Conservation (phyloP, 2,329 filamentous ascomycete species). For the Calycina herbarum region DNA sequence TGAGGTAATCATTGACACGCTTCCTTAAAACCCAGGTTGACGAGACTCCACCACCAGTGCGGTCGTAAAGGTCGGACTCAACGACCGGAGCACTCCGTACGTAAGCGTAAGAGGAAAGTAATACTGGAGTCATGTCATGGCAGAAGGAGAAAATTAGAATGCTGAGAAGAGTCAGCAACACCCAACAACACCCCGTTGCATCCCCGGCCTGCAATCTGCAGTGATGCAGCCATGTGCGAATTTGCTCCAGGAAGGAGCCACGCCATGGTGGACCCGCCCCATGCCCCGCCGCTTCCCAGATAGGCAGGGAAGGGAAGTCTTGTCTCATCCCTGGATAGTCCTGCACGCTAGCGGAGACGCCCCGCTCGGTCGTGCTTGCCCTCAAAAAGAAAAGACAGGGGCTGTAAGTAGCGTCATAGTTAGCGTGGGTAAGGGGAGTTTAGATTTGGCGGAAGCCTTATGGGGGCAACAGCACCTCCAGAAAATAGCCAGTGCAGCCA, state of each 20-base stretch:
- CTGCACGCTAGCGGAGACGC: background rate
- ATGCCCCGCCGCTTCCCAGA: background rate
- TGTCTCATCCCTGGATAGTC: background rate
- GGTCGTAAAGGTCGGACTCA: background rate
- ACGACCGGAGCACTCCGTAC: background rate
- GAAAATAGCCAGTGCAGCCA: background rate
- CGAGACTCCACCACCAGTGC: background rate
- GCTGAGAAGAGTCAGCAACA: background rate
- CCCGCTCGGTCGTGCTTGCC: conserved; percentile 3
- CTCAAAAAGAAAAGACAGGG: background rate
- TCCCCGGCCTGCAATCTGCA: conserved; percentile 1
- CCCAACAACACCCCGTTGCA: background rate
- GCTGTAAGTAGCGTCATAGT: background rate
- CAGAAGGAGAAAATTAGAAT: background rate
- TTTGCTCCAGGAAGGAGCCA: background rate
- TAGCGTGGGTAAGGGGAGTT: conserved; percentile 3
- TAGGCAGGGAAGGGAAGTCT: background rate
- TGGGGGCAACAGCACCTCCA: background rate
- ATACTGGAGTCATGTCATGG: background rate
- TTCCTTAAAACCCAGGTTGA: background rate
- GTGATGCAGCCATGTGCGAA: background rate
- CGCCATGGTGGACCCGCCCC: background rate
- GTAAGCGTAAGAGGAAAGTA: background rate
- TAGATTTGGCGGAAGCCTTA: background rate
- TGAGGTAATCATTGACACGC: no score